Evolutionary conservation across 2,329 filamentous ascomycete genomes (phyloP), one percentile per base, ranked within the genome.

Genomic region (Neonectria coccinea): DNA sequence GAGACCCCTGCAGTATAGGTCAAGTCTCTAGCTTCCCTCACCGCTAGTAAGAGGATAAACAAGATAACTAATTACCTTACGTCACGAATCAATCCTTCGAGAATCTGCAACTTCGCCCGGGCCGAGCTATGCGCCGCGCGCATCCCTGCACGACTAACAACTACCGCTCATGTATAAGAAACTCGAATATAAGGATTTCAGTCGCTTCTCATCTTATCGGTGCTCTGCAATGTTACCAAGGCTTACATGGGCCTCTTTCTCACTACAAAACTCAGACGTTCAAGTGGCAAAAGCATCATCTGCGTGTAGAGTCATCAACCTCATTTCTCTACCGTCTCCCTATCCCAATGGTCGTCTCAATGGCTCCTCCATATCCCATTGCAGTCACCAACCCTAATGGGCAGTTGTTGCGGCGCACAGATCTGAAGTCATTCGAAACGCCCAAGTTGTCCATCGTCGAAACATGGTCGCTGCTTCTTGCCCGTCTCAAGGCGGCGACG

Each of bases 361-460:
- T 65, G 62, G 52, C 29, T 18, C 11, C 60, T 31, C 25, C 56
- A 12, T 41, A 59, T 44, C 33, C 57, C 9, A 27, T 61, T 7
- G 29, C 29, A 42, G 52, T 57, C 6, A 48, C 54, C 5, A 36
- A 60, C 5, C 47, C 22, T 9, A 57, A 65, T 36, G 57, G 57
- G 10, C 62, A 65, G 18, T 39, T 53, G 27, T 36, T 31, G 18
- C 57, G 53, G 9, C 52, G 52, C 8, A 31, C 27, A 18, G 31
- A 56, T 44, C 31, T 1, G 1, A 61, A 48, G 45, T 50, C 57
- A 29, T 57, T 45, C 2, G 47, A 65, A 42, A 29, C 47, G 4
- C 50, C 53, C 41, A 65, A 7, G 16, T 11, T 65, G 25, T 61
- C 62, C 41, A 65, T 65, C n/a, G 62, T 56, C 14, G 57, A 65